Percentiles rank a stretch among this genome's conserved stretches.
Evolutionary conservation across 2,329 filamentous ascomycete species (phyloP).

Genomic region (Fusarium stilboides): DNA sequence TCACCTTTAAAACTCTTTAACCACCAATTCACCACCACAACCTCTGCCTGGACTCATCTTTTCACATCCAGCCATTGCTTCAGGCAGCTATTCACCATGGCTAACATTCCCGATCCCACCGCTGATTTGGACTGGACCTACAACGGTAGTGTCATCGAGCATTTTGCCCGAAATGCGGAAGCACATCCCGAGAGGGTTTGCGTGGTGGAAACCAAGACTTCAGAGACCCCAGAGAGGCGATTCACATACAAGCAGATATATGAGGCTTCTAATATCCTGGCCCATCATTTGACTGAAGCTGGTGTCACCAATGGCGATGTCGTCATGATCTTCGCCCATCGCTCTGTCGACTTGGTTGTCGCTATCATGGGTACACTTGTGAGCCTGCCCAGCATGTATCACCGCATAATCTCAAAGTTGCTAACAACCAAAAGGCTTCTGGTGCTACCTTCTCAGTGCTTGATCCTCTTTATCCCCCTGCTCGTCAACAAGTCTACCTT

Average conservation of each 20-base stretch:
- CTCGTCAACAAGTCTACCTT: conserved; percentile 70
- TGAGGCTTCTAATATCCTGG: conserved; percentile 84
- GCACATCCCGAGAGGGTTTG: conserved; percentile 74
- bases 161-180: conserved; percentile 77
- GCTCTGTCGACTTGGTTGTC: conserved; percentile 73
- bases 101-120: conserved; percentile 72
- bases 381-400: not conserved
- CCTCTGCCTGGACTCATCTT: conserved; percentile 3
- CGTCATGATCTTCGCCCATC: conserved; percentile 92
- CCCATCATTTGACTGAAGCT: conserved; percentile 76
- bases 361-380: conserved; percentile 81
- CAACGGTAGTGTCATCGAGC: conserved; percentile 79
- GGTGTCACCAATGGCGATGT: conserved; percentile 87
- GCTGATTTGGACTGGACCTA: conserved; percentile 76
- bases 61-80: conserved; percentile 4
- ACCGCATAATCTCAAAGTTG: not conserved
- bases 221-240: conserved; percentile 68
- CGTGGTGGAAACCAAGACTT: conserved; percentile 65
- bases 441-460: conserved; percentile 52
- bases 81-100: conserved; percentile 30
- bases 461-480: conserved; percentile 50
- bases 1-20: conserved; percentile 2
- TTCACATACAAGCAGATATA: conserved; percentile 92
- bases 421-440: conserved; percentile 49
- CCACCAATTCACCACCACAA: conserved; percentile 1